Base-by-base conservation (phyloP, 495 filamentous ascomycete species). In the Penicillium steckii region DNA sequence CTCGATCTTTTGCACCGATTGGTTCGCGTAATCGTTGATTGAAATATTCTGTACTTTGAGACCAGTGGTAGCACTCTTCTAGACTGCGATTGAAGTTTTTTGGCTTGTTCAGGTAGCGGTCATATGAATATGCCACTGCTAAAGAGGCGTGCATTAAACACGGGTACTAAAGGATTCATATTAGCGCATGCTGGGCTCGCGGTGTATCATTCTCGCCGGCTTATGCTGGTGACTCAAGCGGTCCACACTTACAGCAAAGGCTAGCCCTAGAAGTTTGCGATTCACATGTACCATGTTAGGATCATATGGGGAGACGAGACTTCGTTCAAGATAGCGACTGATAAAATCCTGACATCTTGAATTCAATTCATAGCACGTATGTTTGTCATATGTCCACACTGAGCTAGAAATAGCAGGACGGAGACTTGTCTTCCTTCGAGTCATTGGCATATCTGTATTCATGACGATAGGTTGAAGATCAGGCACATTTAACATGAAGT, bases 131-230 rank as follows among this genome's bases (percentile, higher is more conserved):
- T 24, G 74, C 66, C 48, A 77, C 63, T 1, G 70, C 70, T 40
- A 78, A 61, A 46, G 69, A 67, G 41, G 70, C 70, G 51, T 79
- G 76, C 75, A 79, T 78, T 48, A 79, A 52, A 44, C 56, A 73
- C 12, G 76, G 75, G 50, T 76, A 53, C 74, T 78, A 30, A 46
- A 48, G 49, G 27, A 2, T 8, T 51, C 27, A 23, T 50, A 45
- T 72, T 51, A 74, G 64, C 37, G 26, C 7, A 49, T 12, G 9
- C 41, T 12, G 33, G 33, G 27, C 10, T 22, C 8, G 38, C 40
- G 10, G 44, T 1, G 8, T 52, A 41, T 18, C 8, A 46, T 24
- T 38, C 37, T 41, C 13, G 4, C 18, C 44, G 27, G 19, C 19
- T 32, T 10, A 44, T 37, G 44, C 29, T 24, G 4, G 5, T 18